Conservation (phyloP, 176 grass and related monocot genomes). For the Avena eriantha region DNA sequence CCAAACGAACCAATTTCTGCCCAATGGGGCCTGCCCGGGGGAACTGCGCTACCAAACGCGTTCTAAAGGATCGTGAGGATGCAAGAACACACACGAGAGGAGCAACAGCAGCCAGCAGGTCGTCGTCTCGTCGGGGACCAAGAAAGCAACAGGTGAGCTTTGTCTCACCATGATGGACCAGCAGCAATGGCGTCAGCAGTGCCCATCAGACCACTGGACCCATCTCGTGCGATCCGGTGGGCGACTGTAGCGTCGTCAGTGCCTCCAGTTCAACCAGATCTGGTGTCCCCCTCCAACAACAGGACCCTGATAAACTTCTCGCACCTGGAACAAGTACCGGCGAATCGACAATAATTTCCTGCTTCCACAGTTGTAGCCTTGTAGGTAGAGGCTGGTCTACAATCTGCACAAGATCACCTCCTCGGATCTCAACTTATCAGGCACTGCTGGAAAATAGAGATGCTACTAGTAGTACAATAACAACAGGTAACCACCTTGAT, state of each 20-base stretch:
- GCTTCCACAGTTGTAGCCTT: too few species aligned
- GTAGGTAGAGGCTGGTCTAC: too few species aligned
- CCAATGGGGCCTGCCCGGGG: too few species aligned
- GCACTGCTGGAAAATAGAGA: too few species aligned
- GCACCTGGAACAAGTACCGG: neutral
- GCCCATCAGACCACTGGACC: neutral
- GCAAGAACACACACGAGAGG: neutral
- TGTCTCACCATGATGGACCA: neutral
- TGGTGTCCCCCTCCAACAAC: neutral
- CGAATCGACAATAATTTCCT: too few species aligned
- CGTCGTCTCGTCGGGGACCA: neutral
- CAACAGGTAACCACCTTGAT: neutral
- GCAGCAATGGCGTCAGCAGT: neutral
- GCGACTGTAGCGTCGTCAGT: neutral
- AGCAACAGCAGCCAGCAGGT: neutral
- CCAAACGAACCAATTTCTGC: too few species aligned
- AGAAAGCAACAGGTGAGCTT: neutral
- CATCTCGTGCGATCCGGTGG: neutral
- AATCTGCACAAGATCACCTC: too few species aligned
- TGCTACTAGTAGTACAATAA: too few species aligned
- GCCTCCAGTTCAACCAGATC: conserved; percentile 16
- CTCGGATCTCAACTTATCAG: too few species aligned
- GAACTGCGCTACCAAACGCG: too few species aligned
- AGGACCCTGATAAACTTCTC: too few species aligned
- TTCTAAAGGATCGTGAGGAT: too few species aligned